phyloP scores from a whole-genome alignment of 192 early-diverging fungal genomes.

The Dissophora ornata region DNA sequence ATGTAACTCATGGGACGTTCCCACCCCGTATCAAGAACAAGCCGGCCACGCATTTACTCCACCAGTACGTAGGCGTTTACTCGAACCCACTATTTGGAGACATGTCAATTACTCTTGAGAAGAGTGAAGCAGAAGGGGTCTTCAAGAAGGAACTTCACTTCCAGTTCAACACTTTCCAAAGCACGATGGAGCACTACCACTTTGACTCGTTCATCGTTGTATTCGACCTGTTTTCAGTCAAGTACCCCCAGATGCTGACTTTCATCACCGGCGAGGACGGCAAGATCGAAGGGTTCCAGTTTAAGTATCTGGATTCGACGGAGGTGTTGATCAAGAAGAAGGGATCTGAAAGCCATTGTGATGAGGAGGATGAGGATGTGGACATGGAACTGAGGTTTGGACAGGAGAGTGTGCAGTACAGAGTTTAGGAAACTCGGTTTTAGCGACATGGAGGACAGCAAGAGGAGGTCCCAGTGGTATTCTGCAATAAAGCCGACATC shows the following conservation, averaged over 20 bases:
- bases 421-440: no score
- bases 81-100: constrained; percentile 15
- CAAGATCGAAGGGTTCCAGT: no score
- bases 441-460: no score
- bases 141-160: no score
- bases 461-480: no score
- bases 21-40: constrained; percentile 22
- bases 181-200: constrained; percentile 27
- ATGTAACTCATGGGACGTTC: neutral
- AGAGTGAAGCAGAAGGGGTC: neutral
- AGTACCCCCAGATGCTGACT: neutral
- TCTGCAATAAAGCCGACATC: no score
- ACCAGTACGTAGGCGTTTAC: constrained; percentile 14
- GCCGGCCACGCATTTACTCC: constrained; percentile 6
- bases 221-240: neutral
- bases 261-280: constrained; percentile 7
- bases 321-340: no score
- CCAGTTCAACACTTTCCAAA: neutral
- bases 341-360: no score
- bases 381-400: no score
- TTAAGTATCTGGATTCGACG: no score
- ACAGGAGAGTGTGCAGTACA: no score
- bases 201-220: constrained; percentile 12
- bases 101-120: constrained; percentile 1
- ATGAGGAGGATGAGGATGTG: no score